Percentiles rank a stretch among this genome's conserved stretches.
Evolutionary conservation across 768 basidiomycete species (phyloP).

Genomic region (Boletus sensibilis): DNA sequence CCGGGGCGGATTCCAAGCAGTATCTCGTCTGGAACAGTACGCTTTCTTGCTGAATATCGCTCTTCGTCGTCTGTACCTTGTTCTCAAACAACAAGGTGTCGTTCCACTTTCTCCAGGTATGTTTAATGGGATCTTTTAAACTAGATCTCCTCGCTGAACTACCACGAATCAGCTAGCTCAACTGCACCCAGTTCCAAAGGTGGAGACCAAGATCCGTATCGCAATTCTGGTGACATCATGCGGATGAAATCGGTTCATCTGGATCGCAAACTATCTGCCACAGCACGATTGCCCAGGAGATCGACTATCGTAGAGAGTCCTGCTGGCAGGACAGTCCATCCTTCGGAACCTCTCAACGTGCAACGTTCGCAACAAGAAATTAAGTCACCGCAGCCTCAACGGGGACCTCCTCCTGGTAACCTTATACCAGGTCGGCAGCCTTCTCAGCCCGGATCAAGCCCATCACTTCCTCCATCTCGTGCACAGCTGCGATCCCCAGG

Average conservation of each 20-base stretch:
- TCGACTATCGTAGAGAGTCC: constrained; percentile 97
- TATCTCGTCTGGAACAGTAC: constrained; percentile 95
- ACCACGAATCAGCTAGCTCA: constrained; percentile 24
- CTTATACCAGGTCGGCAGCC: constrained; percentile 37
- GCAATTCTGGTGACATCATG: constrained; percentile 88
- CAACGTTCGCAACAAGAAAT: constrained; percentile 47
- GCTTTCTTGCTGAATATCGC: constrained; percentile 97
- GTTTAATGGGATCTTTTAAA: constrained; percentile 13
- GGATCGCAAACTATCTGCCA: constrained; percentile 93
- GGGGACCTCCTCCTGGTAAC: constrained; percentile 38
- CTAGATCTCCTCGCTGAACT: constrained; percentile 10
- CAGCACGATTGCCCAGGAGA: constrained; percentile 86
- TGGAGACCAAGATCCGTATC: constrained; percentile 70
- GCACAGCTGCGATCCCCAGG: constrained; percentile 42
- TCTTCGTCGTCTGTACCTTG: constrained; percentile 82
- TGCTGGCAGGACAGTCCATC: constrained; percentile 79
- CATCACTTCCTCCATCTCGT: constrained; percentile 36
- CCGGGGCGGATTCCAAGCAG: constrained; percentile 79
- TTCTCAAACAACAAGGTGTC: constrained; percentile 85
- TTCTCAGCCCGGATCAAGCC: constrained; percentile 31
- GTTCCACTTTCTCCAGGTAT: constrained; percentile 80
- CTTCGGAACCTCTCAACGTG: constrained; percentile 53
- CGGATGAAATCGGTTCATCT: constrained; percentile 92
- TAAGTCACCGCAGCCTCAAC: constrained; percentile 39
- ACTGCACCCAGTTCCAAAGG: constrained; percentile 35